A percentile compares a stretch with the other conserved stretches of the same genome.
Evolutionary conservation across 495 filamentous ascomycete species (phyloP).

Genomic region (Podospora anserina): DNA sequence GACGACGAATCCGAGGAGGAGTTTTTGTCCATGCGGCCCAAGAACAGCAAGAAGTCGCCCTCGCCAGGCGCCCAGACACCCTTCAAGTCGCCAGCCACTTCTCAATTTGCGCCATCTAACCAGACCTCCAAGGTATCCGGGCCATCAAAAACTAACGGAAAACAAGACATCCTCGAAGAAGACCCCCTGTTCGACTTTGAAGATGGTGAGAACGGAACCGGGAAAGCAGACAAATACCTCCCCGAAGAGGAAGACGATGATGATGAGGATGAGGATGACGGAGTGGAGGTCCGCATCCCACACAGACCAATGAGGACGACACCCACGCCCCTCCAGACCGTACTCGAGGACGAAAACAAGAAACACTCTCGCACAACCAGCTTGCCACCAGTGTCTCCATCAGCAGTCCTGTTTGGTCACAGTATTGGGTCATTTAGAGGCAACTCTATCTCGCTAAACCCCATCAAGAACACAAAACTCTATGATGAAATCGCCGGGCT

Average conservation of each 20-base stretch:
- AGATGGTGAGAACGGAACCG: conserved; percentile 19
- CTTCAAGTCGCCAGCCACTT: conserved; percentile 18
- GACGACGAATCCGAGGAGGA: conserved; percentile 30
- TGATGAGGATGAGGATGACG: conserved; percentile 26
- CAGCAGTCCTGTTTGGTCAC: conserved; percentile 28
- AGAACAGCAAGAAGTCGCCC: conserved; percentile 22
- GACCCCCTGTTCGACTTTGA: conserved; percentile 32
- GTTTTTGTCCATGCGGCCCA: conserved; percentile 34
- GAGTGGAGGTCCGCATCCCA: conserved; percentile 10
- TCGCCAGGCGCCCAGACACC: conserved; percentile 18
- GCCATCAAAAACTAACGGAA: conserved; percentile 6
- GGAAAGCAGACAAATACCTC: conserved; percentile 20
- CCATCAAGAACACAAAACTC: conserved; percentile 41
- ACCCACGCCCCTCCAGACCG: conserved; percentile 1
- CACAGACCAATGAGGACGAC: neutral
- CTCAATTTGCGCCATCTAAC: conserved; percentile 3
- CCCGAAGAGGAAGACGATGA: conserved; percentile 19
- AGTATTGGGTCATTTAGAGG: conserved; percentile 47
- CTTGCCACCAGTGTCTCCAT: conserved; percentile 25
- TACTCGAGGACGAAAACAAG: neutral
- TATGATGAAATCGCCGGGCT: conserved; percentile 45
- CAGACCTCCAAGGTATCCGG: neutral
- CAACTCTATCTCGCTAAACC: conserved; percentile 26
- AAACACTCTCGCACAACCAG: neutral
- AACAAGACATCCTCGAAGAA: conserved; percentile 9